These are phyloP conservation scores for Pythium pectinolyticum DNA, from an alignment of 352 stramenopile genomes.

Conservation along the genomic window DNA sequence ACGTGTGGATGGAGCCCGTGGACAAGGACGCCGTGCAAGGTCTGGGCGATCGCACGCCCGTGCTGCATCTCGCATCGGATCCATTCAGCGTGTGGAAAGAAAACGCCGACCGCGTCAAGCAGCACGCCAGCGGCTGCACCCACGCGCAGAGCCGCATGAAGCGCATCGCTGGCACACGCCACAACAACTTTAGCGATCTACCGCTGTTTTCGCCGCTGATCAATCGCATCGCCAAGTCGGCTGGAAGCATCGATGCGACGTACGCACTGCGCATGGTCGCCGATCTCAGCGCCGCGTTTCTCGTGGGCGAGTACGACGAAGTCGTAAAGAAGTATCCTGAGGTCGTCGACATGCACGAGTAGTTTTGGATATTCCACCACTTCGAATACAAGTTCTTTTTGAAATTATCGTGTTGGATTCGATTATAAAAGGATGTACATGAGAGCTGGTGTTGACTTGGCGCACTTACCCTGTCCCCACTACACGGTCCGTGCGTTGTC, in stretches of 20 bases:
- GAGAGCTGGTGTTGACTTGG: too few species aligned
- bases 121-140: constrained; percentile 38
- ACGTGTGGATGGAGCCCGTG: constrained; percentile 71
- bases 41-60: constrained; percentile 38
- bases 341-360: constrained; percentile 21
- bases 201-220: constrained; percentile 60
- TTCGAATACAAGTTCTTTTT: too few species aligned
- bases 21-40: constrained; percentile 39
- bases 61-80: constrained; percentile 65
- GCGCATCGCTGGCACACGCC: constrained; percentile 41
- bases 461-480: too few species aligned
- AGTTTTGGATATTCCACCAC: too few species aligned
- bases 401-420: too few species aligned
- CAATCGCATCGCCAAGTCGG: constrained; percentile 50
- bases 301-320: constrained; percentile 36
- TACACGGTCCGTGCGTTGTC: too few species aligned
- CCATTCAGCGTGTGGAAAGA: constrained; percentile 54
- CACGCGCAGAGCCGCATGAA: constrained; percentile 39
- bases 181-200: constrained; percentile 81
- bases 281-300: constrained; percentile 50
- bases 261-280: constrained; percentile 46
- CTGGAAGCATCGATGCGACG: constrained; percentile 45
- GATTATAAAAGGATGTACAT: too few species aligned
- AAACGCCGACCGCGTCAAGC: constrained; percentile 50
- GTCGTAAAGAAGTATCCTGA: constrained; percentile 39